Evolutionary conservation across 2,329 filamentous ascomycete species (phyloP).

Genomic region (Alternaria solani): DNA sequence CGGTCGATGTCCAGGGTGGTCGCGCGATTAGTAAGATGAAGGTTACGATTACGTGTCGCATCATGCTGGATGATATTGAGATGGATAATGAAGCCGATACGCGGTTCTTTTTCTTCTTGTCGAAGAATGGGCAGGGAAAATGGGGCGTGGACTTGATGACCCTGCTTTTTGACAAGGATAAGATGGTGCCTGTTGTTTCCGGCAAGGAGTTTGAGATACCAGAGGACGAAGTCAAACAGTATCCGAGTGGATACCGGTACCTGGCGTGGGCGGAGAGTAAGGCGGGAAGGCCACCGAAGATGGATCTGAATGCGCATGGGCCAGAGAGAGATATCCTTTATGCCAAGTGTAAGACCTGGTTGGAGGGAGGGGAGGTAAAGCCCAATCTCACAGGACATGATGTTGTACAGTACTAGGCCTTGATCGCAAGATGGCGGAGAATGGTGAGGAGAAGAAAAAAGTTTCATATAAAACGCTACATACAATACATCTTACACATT

Average conservation of each 20-base stretch:
- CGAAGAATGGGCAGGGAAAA: not conserved
- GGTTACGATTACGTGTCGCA: not conserved
- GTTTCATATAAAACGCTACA: not conserved
- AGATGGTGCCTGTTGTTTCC: not conserved
- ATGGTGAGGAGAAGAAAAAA: not conserved
- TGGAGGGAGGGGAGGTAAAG: not conserved
- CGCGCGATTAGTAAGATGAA: not conserved
- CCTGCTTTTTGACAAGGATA: not conserved
- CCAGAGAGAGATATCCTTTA: not conserved
- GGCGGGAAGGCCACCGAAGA: not conserved
- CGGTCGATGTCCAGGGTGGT: not conserved
- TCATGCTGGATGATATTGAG: not conserved
- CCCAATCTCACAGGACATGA: not conserved
- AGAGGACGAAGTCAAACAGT: not conserved
- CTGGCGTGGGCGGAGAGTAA: not conserved
- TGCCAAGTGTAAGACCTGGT: not conserved
- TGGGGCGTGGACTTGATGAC: not conserved
- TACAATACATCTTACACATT: constrained; percentile 15
- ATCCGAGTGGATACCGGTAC: not conserved
- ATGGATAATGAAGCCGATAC: not conserved
- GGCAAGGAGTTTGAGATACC: not conserved
- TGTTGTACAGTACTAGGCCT: not conserved
- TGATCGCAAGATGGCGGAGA: not conserved
- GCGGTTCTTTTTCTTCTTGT: not conserved
- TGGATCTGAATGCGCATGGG: not conserved